Percentiles rank a stretch among this genome's conserved stretches.
Conservation (phyloP, 2,329 filamentous ascomycete genomes). For the Myotisia sp. region DNA sequence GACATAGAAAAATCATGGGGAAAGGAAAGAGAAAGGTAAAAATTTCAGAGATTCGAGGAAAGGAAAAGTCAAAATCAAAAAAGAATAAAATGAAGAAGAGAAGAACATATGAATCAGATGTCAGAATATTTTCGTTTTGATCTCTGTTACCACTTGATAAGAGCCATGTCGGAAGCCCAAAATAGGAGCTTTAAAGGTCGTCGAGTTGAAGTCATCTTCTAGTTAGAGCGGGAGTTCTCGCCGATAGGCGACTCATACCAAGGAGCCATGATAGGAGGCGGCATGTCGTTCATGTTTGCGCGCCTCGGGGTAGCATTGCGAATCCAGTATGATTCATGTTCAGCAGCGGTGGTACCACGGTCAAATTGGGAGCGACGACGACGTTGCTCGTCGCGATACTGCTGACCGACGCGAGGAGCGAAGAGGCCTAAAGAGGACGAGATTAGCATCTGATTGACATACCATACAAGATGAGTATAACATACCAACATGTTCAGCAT, state of each 20-base stretch:
- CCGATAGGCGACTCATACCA: slow-evolving; percentile 6
- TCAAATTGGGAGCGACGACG: slow-evolving; percentile 66
- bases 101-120: no score
- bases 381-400: slow-evolving; percentile 60
- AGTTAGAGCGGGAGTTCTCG: neutral
- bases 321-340: slow-evolving; percentile 34
- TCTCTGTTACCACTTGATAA: no score
- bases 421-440: slow-evolving; percentile 48
- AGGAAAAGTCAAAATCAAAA: slow-evolving; percentile 4
- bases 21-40: neutral
- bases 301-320: slow-evolving; percentile 9
- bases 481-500: slow-evolving; percentile 69
- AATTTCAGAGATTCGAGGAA: neutral
- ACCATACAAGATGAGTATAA: slow-evolving; percentile 16
- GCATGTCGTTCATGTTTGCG: neutral
- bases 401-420: slow-evolving; percentile 61
- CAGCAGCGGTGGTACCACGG: slow-evolving; percentile 60
- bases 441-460: slow-evolving; percentile 8
- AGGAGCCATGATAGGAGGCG: slow-evolving; percentile 2
- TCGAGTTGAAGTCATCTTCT: no score
- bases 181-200: no score
- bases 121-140: no score
- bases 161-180: no score
- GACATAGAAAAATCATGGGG: slow-evolving; percentile 1
- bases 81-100: slow-evolving; percentile 7